phyloP scores from a whole-genome alignment of 116 monocot species.

The Dioscorea cayenensis region DNA sequence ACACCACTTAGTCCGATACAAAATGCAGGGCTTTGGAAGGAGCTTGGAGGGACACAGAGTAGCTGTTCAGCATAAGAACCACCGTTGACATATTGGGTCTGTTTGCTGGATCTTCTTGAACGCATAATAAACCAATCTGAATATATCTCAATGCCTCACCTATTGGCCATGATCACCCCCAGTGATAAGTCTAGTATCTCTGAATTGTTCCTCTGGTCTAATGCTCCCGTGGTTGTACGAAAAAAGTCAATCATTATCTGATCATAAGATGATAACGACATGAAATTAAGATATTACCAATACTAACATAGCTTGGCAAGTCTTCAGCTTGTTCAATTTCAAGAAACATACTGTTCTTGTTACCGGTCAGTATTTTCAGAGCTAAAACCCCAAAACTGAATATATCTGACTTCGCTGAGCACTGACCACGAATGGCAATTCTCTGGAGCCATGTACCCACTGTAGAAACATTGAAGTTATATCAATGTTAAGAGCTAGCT shows the following conservation, averaged over 20 bases:
- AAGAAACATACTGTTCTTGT: background rate
- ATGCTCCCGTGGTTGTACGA: slow-evolving; percentile 1
- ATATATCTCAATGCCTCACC: background rate
- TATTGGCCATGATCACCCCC: background rate
- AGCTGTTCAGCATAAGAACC: slow-evolving; percentile 2
- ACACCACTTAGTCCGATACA: background rate
- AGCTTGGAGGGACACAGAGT: background rate
- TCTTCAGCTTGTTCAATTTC: background rate
- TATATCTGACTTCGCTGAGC: slow-evolving; percentile 3
- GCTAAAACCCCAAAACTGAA: slow-evolving; percentile 9
- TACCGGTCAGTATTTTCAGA: background rate
- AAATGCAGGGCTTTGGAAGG: slow-evolving; percentile 1
- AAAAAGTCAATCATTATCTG: background rate
- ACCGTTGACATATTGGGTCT: slow-evolving; percentile 7
- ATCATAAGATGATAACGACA: background rate
- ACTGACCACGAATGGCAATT: background rate
- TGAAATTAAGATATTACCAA: background rate
- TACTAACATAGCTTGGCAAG: background rate
- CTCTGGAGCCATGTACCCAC: slow-evolving; percentile 17
- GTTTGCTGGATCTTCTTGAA: slow-evolving; percentile 2
- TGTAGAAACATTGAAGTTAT: background rate
- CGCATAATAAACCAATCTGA: slow-evolving; percentile 3
- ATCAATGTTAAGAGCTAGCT: background rate
- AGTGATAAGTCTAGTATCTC: slow-evolving; percentile 4
- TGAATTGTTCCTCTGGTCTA: slow-evolving; percentile 1